Conservation (phyloP, 2,329 filamentous ascomycete genomes). For the Epichloe glyceriae region DNA sequence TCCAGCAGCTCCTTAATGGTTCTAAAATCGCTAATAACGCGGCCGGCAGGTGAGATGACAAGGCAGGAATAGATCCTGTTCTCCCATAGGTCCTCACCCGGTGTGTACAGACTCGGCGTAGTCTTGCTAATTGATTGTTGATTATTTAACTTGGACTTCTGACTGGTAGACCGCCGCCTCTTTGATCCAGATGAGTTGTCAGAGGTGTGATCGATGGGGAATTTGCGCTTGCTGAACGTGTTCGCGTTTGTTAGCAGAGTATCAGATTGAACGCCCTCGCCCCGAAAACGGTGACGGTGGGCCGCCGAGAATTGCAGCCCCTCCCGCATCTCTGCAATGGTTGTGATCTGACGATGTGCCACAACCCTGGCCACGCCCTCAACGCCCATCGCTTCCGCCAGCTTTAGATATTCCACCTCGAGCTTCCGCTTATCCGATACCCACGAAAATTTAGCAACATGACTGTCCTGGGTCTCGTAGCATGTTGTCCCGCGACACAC, state of each 20-base stretch:
- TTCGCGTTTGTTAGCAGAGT: not conserved
- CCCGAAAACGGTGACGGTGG: not conserved
- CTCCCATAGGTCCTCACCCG: constrained; percentile 6
- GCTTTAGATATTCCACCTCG: constrained; percentile 9
- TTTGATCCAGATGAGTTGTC: constrained; percentile 4
- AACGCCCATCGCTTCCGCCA: constrained; percentile 7
- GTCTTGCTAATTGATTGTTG: not conserved
- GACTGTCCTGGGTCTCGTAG: constrained; percentile 2
- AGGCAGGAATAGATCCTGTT: constrained; percentile 6
- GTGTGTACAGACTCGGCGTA: constrained; percentile 6
- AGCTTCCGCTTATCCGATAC: constrained; percentile 1
- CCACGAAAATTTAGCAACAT: constrained; percentile 11
- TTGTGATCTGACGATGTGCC: constrained; percentile 7
- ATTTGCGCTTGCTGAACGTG: constrained; percentile 5
- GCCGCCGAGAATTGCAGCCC: not conserved
- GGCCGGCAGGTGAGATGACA: constrained; percentile 4
- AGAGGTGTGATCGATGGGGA: constrained; percentile 3
- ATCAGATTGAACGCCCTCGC: constrained; percentile 1
- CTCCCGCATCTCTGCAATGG: constrained; percentile 6
- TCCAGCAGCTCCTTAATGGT: not conserved
- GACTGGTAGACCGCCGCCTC: constrained; percentile 7
- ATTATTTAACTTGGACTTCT: constrained; percentile 5
- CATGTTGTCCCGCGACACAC: constrained; percentile 11
- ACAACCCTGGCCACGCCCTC: constrained; percentile 8
- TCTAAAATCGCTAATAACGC: constrained; percentile 4